Percentiles rank a stretch among this genome's conserved stretches.
Evolutionary conservation across 1,139 yeast species (phyloP).

Genomic region (Scheffersomyces illinoinensis): DNA sequence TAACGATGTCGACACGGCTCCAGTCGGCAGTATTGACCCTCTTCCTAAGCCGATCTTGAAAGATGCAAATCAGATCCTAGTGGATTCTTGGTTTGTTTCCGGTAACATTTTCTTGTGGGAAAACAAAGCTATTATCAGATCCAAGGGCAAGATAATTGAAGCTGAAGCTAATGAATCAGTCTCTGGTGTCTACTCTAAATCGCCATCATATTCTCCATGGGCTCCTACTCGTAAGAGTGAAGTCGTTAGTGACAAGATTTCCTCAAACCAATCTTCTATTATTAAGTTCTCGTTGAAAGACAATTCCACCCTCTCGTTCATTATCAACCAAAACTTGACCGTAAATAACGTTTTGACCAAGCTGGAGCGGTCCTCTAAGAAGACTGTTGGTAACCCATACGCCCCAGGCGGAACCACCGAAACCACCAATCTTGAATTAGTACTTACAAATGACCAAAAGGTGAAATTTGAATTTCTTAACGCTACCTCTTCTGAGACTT

Average conservation of each 20-base stretch:
- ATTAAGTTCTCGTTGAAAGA: constrained; percentile 3
- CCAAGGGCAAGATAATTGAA: constrained; percentile 4
- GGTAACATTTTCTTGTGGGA: constrained; percentile 6
- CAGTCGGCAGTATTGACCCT: constrained; percentile 10
- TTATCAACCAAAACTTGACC: constrained; percentile 1
- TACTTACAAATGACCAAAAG: not conserved
- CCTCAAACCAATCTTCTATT: not conserved
- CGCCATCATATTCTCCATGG: constrained; percentile 6
- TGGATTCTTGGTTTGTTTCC: constrained; percentile 4
- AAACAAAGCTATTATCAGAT: not conserved
- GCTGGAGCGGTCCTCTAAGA: not conserved
- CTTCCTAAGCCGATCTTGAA: not conserved
- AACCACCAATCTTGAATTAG: not conserved
- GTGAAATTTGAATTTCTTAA: not conserved
- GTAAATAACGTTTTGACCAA: not conserved
- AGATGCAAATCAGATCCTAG: not conserved
- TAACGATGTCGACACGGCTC: constrained; percentile 15
- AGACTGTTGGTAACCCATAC: not conserved
- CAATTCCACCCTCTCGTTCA: constrained; percentile 5
- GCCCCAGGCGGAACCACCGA: not conserved
- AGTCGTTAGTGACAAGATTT: not conserved
- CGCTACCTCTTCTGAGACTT: not conserved
- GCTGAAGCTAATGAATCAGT: not conserved
- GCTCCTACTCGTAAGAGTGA: constrained; percentile 2
- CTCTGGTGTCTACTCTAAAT: constrained; percentile 1